Evolutionary conservation across 495 filamentous ascomycete species (phyloP), one percentile per base, ranked within the genome.

Genomic region (Bathelium albidoporum): DNA sequence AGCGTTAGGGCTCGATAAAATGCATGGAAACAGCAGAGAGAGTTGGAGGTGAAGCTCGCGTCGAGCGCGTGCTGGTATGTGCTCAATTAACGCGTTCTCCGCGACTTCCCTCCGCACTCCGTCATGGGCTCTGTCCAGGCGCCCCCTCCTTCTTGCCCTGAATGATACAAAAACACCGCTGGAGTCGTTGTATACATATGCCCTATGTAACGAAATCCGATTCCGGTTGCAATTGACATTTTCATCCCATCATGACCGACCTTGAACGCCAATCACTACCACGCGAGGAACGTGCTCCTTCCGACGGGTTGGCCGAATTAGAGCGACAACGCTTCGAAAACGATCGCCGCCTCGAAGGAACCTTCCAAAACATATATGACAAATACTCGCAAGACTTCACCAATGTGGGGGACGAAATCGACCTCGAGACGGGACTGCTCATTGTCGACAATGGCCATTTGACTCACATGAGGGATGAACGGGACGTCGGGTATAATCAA

Each of bases 381-480:
- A 96, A 94, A 73, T 98, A 96, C 72, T 83, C 80, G 24, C 83
- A 81, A 68, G 87, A 96, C 73, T 96, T 95, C 69, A 83, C 82
- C 2, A 89, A 85, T 31, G 78, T 90, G 32, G 90, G 85, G 18
- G 91, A 94, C 69, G 89, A 91, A 74, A 87, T 95, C 66, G 88
- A 94, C 75, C 73, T 90, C 26, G 75, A 78, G 62, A 94, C 87
- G 0, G 90, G 89, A 24, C 77, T 88, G 52, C 85, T 98, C 31
- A 80, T 93, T 16, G 86, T 96, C 34, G 80, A 97, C 72, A 92
- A 95, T 79, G 92, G 94, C 2, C 92, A 97, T 77, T 69, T 95
- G 12, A 36, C 59, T 58, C 58, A 64, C 20, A 70, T 74, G 65
- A 60, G 45, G 24, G 61, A 72, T 41, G 66, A 72, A 32, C 61